A percentile compares a stretch with the other conserved stretches of the same genome.
Evolutionary conservation across 2,329 filamentous ascomycete genomes (phyloP).

Genomic region (Thelonectria discophora): DNA sequence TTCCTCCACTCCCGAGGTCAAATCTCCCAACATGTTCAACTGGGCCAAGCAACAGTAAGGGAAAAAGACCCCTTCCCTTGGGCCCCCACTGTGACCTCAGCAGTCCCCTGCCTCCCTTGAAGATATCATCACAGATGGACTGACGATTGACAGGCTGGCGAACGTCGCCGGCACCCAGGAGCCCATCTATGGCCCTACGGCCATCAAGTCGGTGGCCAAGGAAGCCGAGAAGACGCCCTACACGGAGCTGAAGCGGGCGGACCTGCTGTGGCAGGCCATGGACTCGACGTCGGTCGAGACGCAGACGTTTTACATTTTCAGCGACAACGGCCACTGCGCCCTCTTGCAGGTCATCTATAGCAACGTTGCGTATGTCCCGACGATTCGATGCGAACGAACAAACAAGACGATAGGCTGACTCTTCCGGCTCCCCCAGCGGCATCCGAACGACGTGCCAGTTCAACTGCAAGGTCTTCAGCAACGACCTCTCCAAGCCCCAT

Average conservation of each 20-base stretch:
- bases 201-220: slow-evolving; percentile 84
- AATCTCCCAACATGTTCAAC: slow-evolving; percentile 77
- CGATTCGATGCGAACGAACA: slow-evolving; percentile 3
- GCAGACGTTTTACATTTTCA: slow-evolving; percentile 89
- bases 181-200: slow-evolving; percentile 90
- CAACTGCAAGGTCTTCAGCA: slow-evolving; percentile 90
- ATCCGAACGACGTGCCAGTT: slow-evolving; percentile 92
- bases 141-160: slow-evolving; percentile 61
- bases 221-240: slow-evolving; percentile 82
- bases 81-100: slow-evolving; percentile 6
- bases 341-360: slow-evolving; percentile 96
- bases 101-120: slow-evolving; percentile 1
- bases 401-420: not conserved
- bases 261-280: slow-evolving; percentile 83
- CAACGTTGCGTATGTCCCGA: slow-evolving; percentile 81
- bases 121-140: slow-evolving; percentile 12
- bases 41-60: slow-evolving; percentile 92
- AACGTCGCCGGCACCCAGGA: slow-evolving; percentile 95
- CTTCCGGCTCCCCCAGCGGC: slow-evolving; percentile 65
- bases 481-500: slow-evolving; percentile 74
- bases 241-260: slow-evolving; percentile 79
- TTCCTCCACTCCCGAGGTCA: too few relatives aligned
- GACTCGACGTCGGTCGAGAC: slow-evolving; percentile 93
- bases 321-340: slow-evolving; percentile 78
- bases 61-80: slow-evolving; percentile 10